phyloP scores from a whole-genome alignment of 257 asterid genomes.

The Ligustrum vulgare region DNA sequence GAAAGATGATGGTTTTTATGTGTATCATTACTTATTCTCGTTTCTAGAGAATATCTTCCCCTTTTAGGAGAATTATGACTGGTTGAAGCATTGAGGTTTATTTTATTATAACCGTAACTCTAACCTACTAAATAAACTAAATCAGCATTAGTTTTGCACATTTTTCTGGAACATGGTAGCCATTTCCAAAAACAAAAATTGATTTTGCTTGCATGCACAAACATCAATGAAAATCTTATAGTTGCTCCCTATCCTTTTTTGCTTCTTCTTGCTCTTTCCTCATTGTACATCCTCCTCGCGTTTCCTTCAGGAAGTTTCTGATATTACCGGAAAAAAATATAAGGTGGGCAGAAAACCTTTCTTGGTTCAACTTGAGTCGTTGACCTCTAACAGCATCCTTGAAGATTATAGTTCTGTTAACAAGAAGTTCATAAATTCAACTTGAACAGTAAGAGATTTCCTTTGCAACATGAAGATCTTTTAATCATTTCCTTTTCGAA shows the following conservation, averaged over 20 bases:
- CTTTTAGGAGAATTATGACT: background rate
- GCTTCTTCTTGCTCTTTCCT: background rate
- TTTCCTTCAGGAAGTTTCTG: background rate
- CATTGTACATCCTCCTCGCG: background rate
- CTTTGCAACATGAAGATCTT: background rate
- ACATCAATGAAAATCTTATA: background rate
- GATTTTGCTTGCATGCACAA: background rate
- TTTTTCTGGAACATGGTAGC: background rate
- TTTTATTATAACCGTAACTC: background rate
- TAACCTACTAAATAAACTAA: background rate
- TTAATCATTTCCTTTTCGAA: background rate
- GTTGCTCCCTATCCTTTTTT: background rate
- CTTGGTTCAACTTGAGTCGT: background rate
- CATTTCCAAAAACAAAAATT: background rate
- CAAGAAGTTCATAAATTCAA: background rate
- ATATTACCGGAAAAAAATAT: background rate
- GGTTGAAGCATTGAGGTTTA: background rate
- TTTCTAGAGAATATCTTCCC: background rate
- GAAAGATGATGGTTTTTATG: background rate
- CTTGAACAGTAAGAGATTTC: conserved; percentile 7
- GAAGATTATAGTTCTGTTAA: background rate
- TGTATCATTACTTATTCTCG: background rate
- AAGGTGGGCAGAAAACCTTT: background rate
- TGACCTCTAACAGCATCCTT: background rate
- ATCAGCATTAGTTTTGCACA: background rate